Base-by-base conservation (phyloP, 2,329 filamentous ascomycete species). In the Claviceps sp. region DNA sequence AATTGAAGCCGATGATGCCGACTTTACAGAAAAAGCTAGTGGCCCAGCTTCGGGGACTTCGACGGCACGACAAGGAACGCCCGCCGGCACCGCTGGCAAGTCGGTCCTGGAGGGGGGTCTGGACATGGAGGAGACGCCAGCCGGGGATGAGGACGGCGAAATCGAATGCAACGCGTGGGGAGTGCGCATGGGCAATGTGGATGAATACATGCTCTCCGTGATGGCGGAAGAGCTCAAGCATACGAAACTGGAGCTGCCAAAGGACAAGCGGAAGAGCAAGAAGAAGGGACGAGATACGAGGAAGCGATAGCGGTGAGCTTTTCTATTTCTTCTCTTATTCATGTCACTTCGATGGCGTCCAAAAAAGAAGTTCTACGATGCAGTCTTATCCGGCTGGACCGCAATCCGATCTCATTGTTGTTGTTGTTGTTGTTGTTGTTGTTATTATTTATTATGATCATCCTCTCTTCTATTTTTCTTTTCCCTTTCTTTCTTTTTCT, bases 1-100 rank as follows among this genome's bases (percentile, higher is more conserved):
- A 65, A 84, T 93, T 47, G 82, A 88, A 60, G 85, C 86, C 24
- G 88, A 95, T 59, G 88, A 90, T 46, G 86, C 81, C 4, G 89
- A 95, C 62, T 95, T 95, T 58, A 82, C 82, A 2, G 86, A 90
- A 61, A 79, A 80, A 64, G 69, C 76, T 52, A 58, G 73, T 60
- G 51, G 63, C 60, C 54, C 67, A 4, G 63, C 63, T 1, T 78
- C 76, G 0, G 75, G 74, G 3, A 63, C 72, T 2, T 77, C 76
- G 4, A 79, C 71, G 50, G 67, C 71, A 5, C 64, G 74, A 7
- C 73, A 76, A 53, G 75, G 74, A 1, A 79, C 76, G 8, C 77
- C 78, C 62, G 72, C 56, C 60, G 62, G 55, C 47, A 68, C 78
- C 62, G 72, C 56, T 60, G 62, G 55, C 47, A 68, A 59, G 62